These are phyloP conservation scores for Trichopus zeylanicus DNA, from an alignment of 116 monocot genomes.

Conservation along the genomic window DNA sequence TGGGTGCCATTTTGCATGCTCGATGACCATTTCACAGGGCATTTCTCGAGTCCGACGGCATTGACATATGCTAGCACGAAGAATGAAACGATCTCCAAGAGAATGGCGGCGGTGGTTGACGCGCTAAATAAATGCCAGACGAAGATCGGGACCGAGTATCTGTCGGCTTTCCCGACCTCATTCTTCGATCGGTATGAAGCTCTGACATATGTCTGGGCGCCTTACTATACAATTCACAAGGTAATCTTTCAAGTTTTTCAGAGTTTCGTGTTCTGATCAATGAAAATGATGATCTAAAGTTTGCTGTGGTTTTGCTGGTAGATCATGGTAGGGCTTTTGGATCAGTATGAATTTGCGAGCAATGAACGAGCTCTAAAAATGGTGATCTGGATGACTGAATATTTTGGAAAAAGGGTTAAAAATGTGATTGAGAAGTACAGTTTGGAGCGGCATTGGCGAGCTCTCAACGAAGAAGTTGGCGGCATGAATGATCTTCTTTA, in stretches of 20 bases:
- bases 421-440: constrained; percentile 72
- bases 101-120: constrained; percentile 66
- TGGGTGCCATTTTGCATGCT: constrained; percentile 53
- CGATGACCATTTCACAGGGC: constrained; percentile 50
- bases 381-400: constrained; percentile 85
- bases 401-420: constrained; percentile 76
- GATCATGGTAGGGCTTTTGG: constrained; percentile 86
- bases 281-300: background rate
- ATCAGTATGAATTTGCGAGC: constrained; percentile 66
- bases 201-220: constrained; percentile 70
- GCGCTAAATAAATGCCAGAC: constrained; percentile 73
- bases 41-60: constrained; percentile 89
- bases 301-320: constrained; percentile 13
- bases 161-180: constrained; percentile 90
- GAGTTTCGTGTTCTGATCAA: background rate
- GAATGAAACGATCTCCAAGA: constrained; percentile 41
- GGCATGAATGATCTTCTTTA: constrained; percentile 99
- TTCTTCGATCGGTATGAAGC: constrained; percentile 84
- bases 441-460: constrained; percentile 77
- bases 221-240: constrained; percentile 99
- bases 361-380: constrained; percentile 63
- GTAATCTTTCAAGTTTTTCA: constrained; percentile 41
- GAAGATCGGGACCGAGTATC: constrained; percentile 82
- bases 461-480: constrained; percentile 94
- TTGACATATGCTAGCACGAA: constrained; percentile 85